phyloP scores from a whole-genome alignment of 768 basidiomycete species.

The Cystobasidium onofrii region DNA sequence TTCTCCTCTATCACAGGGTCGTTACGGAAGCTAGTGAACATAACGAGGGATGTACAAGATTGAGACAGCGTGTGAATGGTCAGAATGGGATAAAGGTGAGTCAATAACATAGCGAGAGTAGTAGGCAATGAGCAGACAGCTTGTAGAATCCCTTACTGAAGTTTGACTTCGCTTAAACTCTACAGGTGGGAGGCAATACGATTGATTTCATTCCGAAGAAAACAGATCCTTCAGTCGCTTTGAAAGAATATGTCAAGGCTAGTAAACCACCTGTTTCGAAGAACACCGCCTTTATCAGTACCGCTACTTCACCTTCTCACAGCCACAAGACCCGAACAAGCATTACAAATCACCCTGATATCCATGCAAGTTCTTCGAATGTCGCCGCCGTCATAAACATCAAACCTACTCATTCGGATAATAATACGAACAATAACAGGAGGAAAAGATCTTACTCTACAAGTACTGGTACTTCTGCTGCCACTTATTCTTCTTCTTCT shows the following conservation, averaged over 20 bases:
- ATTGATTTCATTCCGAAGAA: neutral
- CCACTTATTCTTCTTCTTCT: no score
- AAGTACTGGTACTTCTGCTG: neutral
- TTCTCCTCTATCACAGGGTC: slow-evolving; percentile 1
- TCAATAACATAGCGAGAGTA: neutral
- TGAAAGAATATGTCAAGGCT: neutral
- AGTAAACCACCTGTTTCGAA: no score
- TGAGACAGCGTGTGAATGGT: neutral
- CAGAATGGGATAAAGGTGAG: neutral
- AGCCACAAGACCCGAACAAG: no score
- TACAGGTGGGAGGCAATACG: neutral
- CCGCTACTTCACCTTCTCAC: no score
- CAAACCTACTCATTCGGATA: no score
- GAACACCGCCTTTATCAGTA: no score
- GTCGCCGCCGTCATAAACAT: no score
- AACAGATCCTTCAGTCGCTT: neutral
- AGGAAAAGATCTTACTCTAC: neutral
- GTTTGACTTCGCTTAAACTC: neutral
- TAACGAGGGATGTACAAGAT: slow-evolving; percentile 14
- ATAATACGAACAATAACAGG: no score
- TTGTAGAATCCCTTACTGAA: no score
- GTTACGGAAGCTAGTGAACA: slow-evolving; percentile 22
- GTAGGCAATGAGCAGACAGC: neutral
- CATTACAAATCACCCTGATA: no score
- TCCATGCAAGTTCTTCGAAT: no score